These are phyloP conservation scores for Penicillium sp. DNA, from an alignment of 2,329 filamentous ascomycete species.

Conservation along the genomic window DNA sequence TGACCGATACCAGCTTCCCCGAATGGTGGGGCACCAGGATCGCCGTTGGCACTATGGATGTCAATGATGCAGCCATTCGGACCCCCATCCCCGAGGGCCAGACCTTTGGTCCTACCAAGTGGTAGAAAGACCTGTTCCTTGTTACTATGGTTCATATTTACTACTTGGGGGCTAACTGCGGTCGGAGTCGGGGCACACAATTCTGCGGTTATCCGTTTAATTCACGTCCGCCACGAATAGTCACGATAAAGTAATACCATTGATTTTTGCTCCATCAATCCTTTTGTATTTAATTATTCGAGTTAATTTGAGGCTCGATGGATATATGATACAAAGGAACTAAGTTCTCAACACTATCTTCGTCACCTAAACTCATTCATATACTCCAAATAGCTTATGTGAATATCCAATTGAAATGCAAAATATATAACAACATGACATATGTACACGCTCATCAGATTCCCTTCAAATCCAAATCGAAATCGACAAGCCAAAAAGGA, in stretches of 20 bases:
- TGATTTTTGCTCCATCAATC: neutral
- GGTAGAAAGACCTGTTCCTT: constrained; percentile 13
- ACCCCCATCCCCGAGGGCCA: constrained; percentile 52
- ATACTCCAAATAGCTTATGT: neutral
- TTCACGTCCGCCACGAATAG: constrained; percentile 1
- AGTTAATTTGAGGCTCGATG: neutral
- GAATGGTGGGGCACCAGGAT: constrained; percentile 68
- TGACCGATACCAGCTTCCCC: constrained; percentile 57
- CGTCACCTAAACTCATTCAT: neutral
- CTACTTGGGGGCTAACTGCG: neutral
- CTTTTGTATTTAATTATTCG: neutral
- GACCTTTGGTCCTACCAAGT: constrained; percentile 57
- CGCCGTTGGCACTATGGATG: constrained; percentile 61
- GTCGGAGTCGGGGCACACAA: neutral
- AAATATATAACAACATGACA: neutral
- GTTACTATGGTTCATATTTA: neutral
- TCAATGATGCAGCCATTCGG: constrained; percentile 58
- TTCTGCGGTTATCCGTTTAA: neutral
- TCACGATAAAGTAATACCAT: neutral
- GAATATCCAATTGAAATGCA: neutral
- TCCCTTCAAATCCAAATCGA: neutral
- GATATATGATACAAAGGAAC: neutral
- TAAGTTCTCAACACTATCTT: neutral
- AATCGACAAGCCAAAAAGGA: neutral
- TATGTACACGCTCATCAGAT: constrained; percentile 1